Base-by-base conservation (phyloP, 2,329 filamentous ascomycete species). In the Aspergillus sclerotialis region DNA sequence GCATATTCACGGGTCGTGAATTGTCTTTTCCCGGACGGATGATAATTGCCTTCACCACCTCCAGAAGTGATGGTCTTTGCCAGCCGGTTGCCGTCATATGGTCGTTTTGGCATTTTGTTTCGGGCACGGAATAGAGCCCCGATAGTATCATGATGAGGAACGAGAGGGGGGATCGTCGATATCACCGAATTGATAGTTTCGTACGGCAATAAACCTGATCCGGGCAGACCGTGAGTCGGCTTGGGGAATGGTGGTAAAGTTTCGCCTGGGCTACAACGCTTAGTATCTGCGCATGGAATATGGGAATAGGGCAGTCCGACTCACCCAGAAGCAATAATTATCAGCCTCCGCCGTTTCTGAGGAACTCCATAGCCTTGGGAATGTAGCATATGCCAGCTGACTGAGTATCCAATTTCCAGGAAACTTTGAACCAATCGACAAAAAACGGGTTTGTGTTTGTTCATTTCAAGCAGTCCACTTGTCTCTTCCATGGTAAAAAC, bases 401-500 rank as follows among this genome's bases (percentile, higher is more conserved):
- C 65, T 0, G 79, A 85, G 52, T 84, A 93, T 2, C 77, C 76
- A 16, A 70, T 58, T 3, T 72, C 60, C 0, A 82, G 78, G 34
- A 89, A 79, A 19, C 79, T 75, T 16, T 71, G 63, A 3, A 92
- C 63, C 0, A 89, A 57, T 0, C 68, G 60, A 25, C 72, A 65
- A 30, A 88, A 80, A 33, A 73, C 78, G 0, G 63, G 58, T 8
- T 62, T 55, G 0, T 64, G 58, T 8, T 62, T 55, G 35, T 80
- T 77, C 0, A 67, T 58, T 0, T 71, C 59, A 14, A 74, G 56
- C 1, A 93, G 70, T 0, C 84, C 85, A 33, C 76, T 79, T 0
- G 86, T 89, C 50, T 94, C 82, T 48, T 94, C 87, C 1, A 93
- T 63, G 0, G 85, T 93, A 2, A 85, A 73, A 0, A 92, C 52